These are phyloP conservation scores for Populus davidiana DNA, from an alignment of 345 rosid genomes.

Conservation along the genomic window DNA sequence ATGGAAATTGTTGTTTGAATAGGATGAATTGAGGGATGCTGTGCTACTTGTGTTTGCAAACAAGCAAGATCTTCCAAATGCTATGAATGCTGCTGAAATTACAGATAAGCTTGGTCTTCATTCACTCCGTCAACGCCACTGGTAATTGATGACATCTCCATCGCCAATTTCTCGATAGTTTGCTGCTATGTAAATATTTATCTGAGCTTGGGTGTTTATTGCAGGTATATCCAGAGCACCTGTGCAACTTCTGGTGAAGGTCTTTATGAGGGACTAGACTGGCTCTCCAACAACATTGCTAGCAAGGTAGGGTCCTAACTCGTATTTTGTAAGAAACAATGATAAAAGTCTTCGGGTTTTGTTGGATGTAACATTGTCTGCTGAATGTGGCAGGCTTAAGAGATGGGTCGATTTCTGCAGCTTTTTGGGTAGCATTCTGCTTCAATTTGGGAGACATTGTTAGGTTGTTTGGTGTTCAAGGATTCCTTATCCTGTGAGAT, in stretches of 20 bases:
- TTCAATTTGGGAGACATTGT: neutral
- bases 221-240: constrained; percentile 25
- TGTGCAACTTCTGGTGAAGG: constrained; percentile 21
- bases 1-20: neutral
- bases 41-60: constrained; percentile 21
- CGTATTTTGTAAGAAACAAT: neutral
- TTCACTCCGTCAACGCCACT: constrained; percentile 20
- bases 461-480: neutral
- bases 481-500: neutral
- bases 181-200: neutral
- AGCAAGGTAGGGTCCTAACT: neutral
- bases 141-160: neutral
- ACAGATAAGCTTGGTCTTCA: constrained; percentile 15
- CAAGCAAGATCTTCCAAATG: constrained; percentile 26
- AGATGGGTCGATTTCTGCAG: neutral
- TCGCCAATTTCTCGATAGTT: neutral
- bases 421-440: neutral
- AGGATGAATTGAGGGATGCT: constrained; percentile 24
- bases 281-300: constrained; percentile 25
- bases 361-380: neutral
- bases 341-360: neutral
- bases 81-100: constrained; percentile 22
- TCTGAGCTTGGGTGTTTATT: neutral
- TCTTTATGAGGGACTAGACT: constrained; percentile 16
- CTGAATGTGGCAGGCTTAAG: neutral